Percentiles rank a stretch among this genome's conserved stretches.
Conservation (phyloP, 2,329 filamentous ascomycete genomes). For the Penicillium sp. region DNA sequence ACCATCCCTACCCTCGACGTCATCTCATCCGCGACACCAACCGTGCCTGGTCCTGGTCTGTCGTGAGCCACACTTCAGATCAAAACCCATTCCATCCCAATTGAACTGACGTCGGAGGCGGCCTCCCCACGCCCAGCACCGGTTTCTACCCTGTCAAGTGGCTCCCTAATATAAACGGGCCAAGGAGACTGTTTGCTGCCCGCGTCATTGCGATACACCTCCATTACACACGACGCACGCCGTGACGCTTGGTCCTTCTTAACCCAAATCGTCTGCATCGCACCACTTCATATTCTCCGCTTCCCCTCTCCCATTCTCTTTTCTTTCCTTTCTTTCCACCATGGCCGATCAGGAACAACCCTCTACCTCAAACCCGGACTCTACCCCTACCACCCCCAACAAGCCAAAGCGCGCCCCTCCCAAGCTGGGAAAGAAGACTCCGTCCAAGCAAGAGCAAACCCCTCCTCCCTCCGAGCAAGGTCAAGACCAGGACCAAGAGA, state of each 20-base stretch:
- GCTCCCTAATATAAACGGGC: conserved; percentile 24
- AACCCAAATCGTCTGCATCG: conserved; percentile 16
- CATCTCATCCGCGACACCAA: conserved; percentile 8
- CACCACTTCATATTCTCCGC: conserved; percentile 30
- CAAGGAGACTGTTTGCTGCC: conserved; percentile 21
- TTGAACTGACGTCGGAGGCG: conserved; percentile 34
- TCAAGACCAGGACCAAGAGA: conserved; percentile 15
- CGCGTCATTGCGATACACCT: conserved; percentile 13
- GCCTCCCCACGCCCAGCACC: conserved; percentile 9
- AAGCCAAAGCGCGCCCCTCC: conserved; percentile 35
- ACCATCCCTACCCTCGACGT: conserved; percentile 19
- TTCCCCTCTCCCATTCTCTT: conserved; percentile 13
- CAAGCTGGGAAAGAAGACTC: conserved; percentile 36
- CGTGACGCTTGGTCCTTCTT: conserved; percentile 29
- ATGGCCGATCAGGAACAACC: conserved; percentile 35
- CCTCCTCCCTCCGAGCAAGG: conserved; percentile 29
- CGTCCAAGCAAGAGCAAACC: conserved; percentile 31
- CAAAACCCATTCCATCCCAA: background rate
- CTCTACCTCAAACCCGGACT: conserved; percentile 24
- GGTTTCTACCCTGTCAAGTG: conserved; percentile 18
- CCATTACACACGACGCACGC: conserved; percentile 4
- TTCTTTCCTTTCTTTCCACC: conserved; percentile 27
- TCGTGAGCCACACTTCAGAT: background rate
- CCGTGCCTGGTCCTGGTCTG: too few species aligned
- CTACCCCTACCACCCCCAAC: conserved; percentile 21